Evolutionary conservation across 139 green algal species (phyloP), one percentile per base, ranked within the genome.

Genomic region (Ettlia oleoabundans): DNA sequence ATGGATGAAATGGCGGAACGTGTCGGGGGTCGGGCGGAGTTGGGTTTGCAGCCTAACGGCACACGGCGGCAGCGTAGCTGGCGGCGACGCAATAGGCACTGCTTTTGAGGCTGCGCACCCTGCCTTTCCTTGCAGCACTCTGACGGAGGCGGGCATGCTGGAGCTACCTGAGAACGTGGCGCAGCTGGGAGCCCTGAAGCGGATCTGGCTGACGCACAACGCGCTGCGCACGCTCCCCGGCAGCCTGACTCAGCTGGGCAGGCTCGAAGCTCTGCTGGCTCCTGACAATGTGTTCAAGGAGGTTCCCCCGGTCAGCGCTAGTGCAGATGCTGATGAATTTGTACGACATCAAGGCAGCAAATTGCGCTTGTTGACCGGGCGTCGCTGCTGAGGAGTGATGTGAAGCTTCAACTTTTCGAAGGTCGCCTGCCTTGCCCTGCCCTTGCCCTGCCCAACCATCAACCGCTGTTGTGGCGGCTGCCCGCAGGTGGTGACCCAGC

Each of bases 241-340:
- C 35, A 42, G 32, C 53, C 41, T 87, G 33, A 41, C 80, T 19
- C 13, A 3, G 10, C 81, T 87, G 24, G 47, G 21, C 4, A 18
- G 26, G 51, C 79, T 88, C 38, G 4, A 62, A 1, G 26, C 43
- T 30, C 51, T 88, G n/a, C 22, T 83, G 18, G 43, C 72, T 21
- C 35, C 82, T 2, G 78, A 70, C 72, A 88, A 88, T 72, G 5
- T 80, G 8, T 79, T 88, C 35, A 79, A 52, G 2, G 63, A 71
- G 42, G n/a, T 88, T 22, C 84, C 84, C 9, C 40, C 10, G 38
- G 78, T 76, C 43, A 13, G 65, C 19, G 5, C 26, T 33, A 2
- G 28, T 7, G 62, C n/a, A n/a, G n/a, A n/a, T n/a, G n/a, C n/a
- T n/a, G n/a, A n/a, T n/a, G n/a, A n/a, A n/a, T n/a, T n/a, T n/a